Evolutionary conservation across 345 rosid genomes (phyloP).

Genomic region (Citrus mangshanensis): DNA sequence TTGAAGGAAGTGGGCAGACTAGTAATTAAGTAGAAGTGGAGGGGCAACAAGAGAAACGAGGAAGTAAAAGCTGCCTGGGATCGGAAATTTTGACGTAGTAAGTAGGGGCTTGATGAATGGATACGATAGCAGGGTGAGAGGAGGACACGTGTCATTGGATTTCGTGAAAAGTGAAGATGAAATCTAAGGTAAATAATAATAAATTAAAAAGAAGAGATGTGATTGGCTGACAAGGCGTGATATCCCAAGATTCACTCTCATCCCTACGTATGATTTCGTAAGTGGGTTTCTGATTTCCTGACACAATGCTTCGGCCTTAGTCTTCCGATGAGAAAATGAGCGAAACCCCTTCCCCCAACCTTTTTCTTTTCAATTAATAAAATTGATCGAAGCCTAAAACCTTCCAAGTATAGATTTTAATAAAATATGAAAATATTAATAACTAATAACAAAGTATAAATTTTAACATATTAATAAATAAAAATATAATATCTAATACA

Average conservation of each 20-base stretch:
- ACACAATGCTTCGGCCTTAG: neutral
- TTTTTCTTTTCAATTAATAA: too few species aligned
- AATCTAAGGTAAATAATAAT: constrained; percentile 16
- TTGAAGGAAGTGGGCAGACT: neutral
- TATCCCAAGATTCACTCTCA: constrained; percentile 8
- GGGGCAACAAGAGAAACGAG: neutral
- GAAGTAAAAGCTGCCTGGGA: constrained; percentile 5
- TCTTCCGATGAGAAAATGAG: neutral
- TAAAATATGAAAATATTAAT: too few species aligned
- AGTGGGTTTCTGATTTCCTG: neutral
- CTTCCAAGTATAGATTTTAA: too few species aligned
- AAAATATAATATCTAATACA: too few species aligned
- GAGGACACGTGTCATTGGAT: constrained; percentile 15
- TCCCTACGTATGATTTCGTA: constrained; percentile 3
- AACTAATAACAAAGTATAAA: too few species aligned
- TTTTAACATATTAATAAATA: too few species aligned
- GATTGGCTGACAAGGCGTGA: constrained; percentile 16
- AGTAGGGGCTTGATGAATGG: constrained; percentile 4
- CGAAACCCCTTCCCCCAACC: too few species aligned
- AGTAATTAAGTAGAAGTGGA: neutral
- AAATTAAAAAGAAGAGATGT: neutral
- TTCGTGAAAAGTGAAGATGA: constrained; percentile 19
- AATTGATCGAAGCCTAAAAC: too few species aligned
- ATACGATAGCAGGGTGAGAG: constrained; percentile 1
- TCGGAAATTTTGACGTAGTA: neutral